A percentile compares a stretch with the other conserved stretches of the same genome.
Conservation (phyloP, 768 basidiomycete genomes). For the Tulasnella sp. region DNA sequence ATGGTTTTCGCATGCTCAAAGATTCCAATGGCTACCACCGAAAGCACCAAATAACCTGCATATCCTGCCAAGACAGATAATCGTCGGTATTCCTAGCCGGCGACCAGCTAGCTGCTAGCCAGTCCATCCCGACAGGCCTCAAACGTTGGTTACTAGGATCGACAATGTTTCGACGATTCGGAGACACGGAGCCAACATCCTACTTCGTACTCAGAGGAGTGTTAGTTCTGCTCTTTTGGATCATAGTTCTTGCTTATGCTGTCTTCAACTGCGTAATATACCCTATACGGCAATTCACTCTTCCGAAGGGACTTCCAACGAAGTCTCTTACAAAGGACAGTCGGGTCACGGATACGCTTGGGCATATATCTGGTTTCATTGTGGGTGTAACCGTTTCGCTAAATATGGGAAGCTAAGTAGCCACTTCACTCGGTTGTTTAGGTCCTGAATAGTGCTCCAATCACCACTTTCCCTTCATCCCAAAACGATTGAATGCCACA, state of each 20-base stretch:
- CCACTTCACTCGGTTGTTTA: neutral
- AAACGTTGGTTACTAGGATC: neutral
- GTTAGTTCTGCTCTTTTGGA: neutral
- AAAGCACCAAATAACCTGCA: too few relatives aligned
- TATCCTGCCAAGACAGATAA: too few relatives aligned
- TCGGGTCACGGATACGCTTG: neutral
- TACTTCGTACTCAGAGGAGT: neutral
- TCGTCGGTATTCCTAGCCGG: too few relatives aligned
- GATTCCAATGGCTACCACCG: too few relatives aligned
- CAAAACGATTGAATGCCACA: neutral
- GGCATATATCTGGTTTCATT: neutral
- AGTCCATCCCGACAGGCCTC: too few relatives aligned
- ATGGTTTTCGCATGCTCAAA: too few relatives aligned
- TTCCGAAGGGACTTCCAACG: neutral
- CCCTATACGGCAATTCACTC: neutral
- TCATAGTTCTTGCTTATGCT: neutral
- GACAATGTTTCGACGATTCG: neutral
- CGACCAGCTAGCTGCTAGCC: too few relatives aligned
- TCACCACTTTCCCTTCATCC: neutral
- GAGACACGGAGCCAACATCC: neutral
- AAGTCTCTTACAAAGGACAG: neutral
- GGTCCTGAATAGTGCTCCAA: neutral
- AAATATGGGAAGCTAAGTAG: too few relatives aligned
- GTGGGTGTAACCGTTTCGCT: too few relatives aligned
- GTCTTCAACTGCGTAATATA: neutral